Percentiles rank a stretch among this genome's conserved stretches.
Conservation (phyloP, 116 monocot genomes). For the Phalaenopsis hybrid region DNA sequence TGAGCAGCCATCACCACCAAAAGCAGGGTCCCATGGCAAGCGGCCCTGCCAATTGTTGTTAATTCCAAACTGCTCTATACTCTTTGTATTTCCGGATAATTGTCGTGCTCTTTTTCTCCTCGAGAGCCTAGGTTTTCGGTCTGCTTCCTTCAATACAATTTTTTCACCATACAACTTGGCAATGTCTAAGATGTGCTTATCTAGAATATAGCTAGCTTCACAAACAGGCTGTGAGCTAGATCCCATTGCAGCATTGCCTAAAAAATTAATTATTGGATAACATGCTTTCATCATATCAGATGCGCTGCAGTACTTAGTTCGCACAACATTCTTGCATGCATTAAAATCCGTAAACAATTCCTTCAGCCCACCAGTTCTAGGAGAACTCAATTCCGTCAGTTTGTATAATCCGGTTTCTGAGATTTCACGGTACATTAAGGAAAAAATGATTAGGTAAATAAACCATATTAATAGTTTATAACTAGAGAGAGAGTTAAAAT, state of each 20-base stretch:
- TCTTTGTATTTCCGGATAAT: conserved; percentile 18
- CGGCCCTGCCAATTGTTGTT: conserved; percentile 57
- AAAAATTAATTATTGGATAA: conserved; percentile 15
- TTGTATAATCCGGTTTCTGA: conserved; percentile 13
- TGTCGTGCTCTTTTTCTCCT: conserved; percentile 45
- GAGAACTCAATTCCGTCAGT: conserved; percentile 16
- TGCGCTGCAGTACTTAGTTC: conserved; percentile 36
- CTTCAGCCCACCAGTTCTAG: conserved; percentile 33
- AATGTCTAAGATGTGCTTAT: conserved; percentile 27
- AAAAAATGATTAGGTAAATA: background rate
- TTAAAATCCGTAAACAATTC: conserved; percentile 29
- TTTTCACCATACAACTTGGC: conserved; percentile 52
- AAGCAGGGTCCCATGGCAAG: conserved; percentile 73
- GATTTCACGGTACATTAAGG: conserved; percentile 1
- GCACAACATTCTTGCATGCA: conserved; percentile 26
- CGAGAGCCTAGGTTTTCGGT: conserved; percentile 51
- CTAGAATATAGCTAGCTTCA: conserved; percentile 20
- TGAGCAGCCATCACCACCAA: conserved; percentile 82
- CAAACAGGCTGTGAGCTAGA: conserved; percentile 9
- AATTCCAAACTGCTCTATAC: conserved; percentile 25
- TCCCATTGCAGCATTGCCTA: conserved; percentile 7
- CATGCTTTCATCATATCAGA: conserved; percentile 45
- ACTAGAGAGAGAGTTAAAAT: background rate
- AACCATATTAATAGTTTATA: background rate
- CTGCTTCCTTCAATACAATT: conserved; percentile 70